Conservation (phyloP, 306 rosid genomes). For the Alnus rubra region DNA sequence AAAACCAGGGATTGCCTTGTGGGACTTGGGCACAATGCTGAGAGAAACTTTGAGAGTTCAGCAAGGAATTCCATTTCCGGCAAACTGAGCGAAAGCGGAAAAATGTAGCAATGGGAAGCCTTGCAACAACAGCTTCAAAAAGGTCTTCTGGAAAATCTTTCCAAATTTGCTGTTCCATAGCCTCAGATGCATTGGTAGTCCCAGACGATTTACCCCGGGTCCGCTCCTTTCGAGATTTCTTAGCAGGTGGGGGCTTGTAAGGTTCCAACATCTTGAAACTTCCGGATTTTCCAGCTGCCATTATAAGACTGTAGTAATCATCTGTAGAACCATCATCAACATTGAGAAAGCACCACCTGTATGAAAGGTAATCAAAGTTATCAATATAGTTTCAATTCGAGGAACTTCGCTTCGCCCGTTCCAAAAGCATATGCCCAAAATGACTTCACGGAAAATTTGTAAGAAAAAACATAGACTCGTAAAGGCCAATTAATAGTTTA, state of each 20-base stretch:
- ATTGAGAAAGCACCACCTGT: constrained; percentile 67
- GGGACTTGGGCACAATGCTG: constrained; percentile 63
- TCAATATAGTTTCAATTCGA: constrained; percentile 19
- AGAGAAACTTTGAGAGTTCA: constrained; percentile 69
- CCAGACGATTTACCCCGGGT: constrained; percentile 52
- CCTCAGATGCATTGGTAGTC: constrained; percentile 45
- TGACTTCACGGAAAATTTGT: neutral
- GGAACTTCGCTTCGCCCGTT: neutral
- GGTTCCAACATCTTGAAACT: constrained; percentile 58
- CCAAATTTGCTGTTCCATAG: constrained; percentile 79
- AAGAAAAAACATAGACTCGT: neutral
- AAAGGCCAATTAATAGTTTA: constrained; percentile 4
- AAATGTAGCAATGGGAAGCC: constrained; percentile 77
- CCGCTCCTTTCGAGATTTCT: constrained; percentile 62
- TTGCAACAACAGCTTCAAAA: constrained; percentile 76
- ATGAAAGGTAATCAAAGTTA: constrained; percentile 25
- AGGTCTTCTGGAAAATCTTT: constrained; percentile 87
- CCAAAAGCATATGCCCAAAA: neutral
- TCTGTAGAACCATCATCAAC: constrained; percentile 61
- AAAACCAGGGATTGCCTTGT: constrained; percentile 79
- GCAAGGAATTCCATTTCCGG: constrained; percentile 75
- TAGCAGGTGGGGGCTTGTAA: constrained; percentile 58
- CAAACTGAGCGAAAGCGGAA: constrained; percentile 84
- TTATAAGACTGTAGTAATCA: constrained; percentile 61
- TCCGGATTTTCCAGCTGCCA: constrained; percentile 66